Evolutionary conservation across 352 stramenopile species (phyloP).

Genomic region (Pythium coloratum): DNA sequence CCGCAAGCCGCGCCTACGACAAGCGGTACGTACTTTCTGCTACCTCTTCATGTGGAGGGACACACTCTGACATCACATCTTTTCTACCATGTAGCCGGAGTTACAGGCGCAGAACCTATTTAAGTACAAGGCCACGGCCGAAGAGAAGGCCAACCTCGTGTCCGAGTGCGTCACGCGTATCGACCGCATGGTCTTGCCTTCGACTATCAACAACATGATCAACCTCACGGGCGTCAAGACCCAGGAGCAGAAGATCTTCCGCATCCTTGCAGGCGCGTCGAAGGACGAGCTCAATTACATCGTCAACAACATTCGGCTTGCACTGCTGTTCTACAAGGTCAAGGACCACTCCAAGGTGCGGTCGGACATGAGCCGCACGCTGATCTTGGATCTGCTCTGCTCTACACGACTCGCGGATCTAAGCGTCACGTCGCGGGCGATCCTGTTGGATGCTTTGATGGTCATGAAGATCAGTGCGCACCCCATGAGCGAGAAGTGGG

Average conservation of each 20-base stretch:
- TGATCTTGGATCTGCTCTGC: conserved; percentile 94
- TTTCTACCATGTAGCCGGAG: background rate
- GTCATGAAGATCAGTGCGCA: conserved; percentile 97
- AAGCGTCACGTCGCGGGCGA: conserved; percentile 90
- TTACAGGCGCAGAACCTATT: conserved; percentile 61
- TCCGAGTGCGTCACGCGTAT: conserved; percentile 73
- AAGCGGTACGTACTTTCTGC: conserved; percentile 32
- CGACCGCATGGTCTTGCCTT: conserved; percentile 83
- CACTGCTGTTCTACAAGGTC: conserved; percentile 98
- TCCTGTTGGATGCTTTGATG: conserved; percentile 96
- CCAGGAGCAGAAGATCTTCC: conserved; percentile 95
- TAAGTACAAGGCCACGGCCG: conserved; percentile 78
- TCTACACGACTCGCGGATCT: conserved; percentile 91
- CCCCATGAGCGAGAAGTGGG: conserved; percentile 93
- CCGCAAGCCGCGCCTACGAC: conserved; percentile 47
- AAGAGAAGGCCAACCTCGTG: conserved; percentile 77
- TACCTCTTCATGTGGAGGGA: background rate
- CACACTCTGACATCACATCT: background rate
- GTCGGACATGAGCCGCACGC: conserved; percentile 86
- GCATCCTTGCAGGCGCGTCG: conserved; percentile 93
- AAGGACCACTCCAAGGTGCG: conserved; percentile 88
- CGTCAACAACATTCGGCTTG: conserved; percentile 93
- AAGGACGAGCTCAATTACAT: conserved; percentile 97
- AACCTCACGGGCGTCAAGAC: conserved; percentile 78
- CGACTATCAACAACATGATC: conserved; percentile 89